phyloP scores from a whole-genome alignment of 2,329 filamentous ascomycete species.

The Colletotrichum sp. region DNA sequence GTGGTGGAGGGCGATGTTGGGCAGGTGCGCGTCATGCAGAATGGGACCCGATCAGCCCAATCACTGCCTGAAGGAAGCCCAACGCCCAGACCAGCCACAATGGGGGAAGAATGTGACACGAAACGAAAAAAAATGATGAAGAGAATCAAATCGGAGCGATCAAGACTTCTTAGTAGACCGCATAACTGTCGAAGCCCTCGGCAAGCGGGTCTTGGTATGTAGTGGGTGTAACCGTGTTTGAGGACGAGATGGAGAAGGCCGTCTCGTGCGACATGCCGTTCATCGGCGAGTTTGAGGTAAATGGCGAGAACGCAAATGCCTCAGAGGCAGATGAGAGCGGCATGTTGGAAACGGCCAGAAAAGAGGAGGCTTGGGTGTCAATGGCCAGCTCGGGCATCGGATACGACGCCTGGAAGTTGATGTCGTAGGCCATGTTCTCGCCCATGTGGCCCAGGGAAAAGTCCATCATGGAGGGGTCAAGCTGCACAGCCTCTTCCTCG shows the following conservation, averaged over 20 bases:
- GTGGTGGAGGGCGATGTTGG: slow-evolving; percentile 10
- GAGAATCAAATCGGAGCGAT: neutral
- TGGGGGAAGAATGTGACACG: neutral
- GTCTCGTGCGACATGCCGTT: slow-evolving; percentile 15
- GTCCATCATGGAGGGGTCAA: slow-evolving; percentile 9
- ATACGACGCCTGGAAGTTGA: slow-evolving; percentile 3
- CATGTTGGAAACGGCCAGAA: slow-evolving; percentile 10
- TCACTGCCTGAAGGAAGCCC: slow-evolving; percentile 11
- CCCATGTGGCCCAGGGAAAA: slow-evolving; percentile 19
- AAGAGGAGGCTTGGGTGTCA: slow-evolving; percentile 11
- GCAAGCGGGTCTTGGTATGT: slow-evolving; percentile 9
- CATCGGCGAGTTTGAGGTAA: slow-evolving; percentile 14
- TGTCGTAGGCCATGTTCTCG: slow-evolving; percentile 15
- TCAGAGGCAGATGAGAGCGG: slow-evolving; percentile 16
- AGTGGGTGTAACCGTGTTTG: slow-evolving; percentile 19
- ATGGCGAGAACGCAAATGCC: slow-evolving; percentile 16
- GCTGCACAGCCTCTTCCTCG: slow-evolving; percentile 16
- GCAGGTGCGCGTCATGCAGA: slow-evolving; percentile 10
- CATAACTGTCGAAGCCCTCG: slow-evolving; percentile 10
- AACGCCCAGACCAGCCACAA: neutral
- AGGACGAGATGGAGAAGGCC: slow-evolving; percentile 21
- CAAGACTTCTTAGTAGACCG: neutral
- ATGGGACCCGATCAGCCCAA: neutral
- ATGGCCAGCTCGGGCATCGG: slow-evolving; percentile 16
- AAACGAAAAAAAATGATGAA: neutral